Base-by-base conservation (phyloP, 176 grass and related monocot species). In the Aegilops longissima region DNA sequence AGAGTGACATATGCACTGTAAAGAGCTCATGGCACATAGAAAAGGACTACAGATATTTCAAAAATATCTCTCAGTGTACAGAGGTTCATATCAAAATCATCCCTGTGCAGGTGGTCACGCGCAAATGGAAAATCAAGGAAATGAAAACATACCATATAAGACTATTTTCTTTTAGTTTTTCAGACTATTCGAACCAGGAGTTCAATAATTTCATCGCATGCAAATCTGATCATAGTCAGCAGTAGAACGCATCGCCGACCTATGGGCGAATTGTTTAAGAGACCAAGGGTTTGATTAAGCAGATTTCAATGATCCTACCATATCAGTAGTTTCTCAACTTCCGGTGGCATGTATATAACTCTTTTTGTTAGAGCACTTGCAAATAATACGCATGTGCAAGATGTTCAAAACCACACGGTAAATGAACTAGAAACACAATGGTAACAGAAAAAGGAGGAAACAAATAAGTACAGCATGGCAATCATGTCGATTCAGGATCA, bases 11-110 rank as follows among this genome's bases (percentile, higher is more conserved):
- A 8, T 73, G 67, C 40, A 84, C 5, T 40, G 33, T 39, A 74
- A 66, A 84, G 30, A 31, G 16, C 66, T 63, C 17, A 71, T 66
- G 38, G 58, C 21, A 65, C 12, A 76, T 44, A 44, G 44, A 66
- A 89, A 75, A 67, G 30, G 59, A 85, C 58, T 52, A 8, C 2
- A 16, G 69, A 73, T 80, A 78, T 49, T 80, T 80, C 14, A 34
- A 65, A 80, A 44, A 84, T 52, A 80, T 84, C n/a, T 79, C 29
- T 56, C 31, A 74, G 18, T 5, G 4, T 73, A 51, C 30, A 63
- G 9, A 62, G 10, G 12, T 73, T 73, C 66, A 74, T 64, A 73
- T 20, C 25, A 56, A 31, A 80, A 24, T 80, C 12, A 80, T 80
- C 18, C 54, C 6, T 58, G 18, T n/a, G 21, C 21, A 62, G 21